phyloP scores from a whole-genome alignment of 176 grass and related monocot genomes.

The Hsuehochloa calcarea region DNA sequence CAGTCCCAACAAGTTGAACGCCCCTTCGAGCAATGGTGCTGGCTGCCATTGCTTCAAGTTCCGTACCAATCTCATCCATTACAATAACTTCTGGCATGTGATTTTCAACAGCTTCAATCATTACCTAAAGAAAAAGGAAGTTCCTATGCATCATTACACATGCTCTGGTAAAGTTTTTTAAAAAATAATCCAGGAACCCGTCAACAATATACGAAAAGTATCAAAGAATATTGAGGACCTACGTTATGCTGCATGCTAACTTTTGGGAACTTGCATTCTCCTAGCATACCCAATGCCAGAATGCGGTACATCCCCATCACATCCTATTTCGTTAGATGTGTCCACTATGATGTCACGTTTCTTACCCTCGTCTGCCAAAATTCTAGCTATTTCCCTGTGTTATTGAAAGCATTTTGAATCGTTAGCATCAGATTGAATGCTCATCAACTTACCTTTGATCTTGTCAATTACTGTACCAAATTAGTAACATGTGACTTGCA shows the following conservation, averaged over 20 bases:
- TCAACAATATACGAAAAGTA: slow-evolving; percentile 9
- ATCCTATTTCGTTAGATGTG: slow-evolving; percentile 98
- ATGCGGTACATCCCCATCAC: slow-evolving; percentile 94
- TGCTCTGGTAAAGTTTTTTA: neutral
- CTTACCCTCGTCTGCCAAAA: slow-evolving; percentile 80
- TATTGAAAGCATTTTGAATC: slow-evolving; percentile 14
- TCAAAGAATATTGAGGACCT: slow-evolving; percentile 36
- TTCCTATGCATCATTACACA: neutral
- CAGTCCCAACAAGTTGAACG: slow-evolving; percentile 94
- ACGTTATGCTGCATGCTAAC: slow-evolving; percentile 97
- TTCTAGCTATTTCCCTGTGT: slow-evolving; percentile 95
- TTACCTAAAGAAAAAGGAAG: slow-evolving; percentile 52
- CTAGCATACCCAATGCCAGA: slow-evolving; percentile 87
- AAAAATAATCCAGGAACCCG: neutral
- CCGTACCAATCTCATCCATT: slow-evolving; percentile 98
- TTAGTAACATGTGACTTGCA: neutral
- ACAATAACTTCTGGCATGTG: slow-evolving; percentile 99
- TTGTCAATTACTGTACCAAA: neutral
- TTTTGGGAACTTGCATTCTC: slow-evolving; percentile 99
- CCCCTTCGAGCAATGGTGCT: slow-evolving; percentile 99
- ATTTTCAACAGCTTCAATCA: slow-evolving; percentile 99
- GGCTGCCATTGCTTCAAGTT: slow-evolving; percentile 92
- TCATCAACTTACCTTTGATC: neutral
- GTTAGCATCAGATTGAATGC: slow-evolving; percentile 22
- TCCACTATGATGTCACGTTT: slow-evolving; percentile 97